Conservation (phyloP, 257 asterid species). For the Leptodermis oblonga region DNA sequence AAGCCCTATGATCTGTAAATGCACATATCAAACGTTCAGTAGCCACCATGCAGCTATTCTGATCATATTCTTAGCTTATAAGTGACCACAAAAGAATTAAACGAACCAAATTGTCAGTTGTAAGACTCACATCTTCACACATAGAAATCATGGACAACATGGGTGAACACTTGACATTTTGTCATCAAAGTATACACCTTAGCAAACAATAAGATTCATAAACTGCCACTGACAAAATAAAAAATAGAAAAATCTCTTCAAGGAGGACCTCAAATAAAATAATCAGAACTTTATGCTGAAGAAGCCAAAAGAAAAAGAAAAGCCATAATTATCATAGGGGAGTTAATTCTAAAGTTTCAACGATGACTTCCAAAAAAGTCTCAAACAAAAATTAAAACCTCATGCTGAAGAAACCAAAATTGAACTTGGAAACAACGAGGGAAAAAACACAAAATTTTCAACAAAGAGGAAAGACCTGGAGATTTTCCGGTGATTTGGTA, state of each 20-base stretch:
- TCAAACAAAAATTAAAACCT: neutral
- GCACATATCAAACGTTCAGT: slow-evolving; percentile 12
- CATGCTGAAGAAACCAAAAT: too few species aligned
- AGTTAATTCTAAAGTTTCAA: too few species aligned
- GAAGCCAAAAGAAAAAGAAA: too few species aligned
- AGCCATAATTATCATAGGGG: too few species aligned
- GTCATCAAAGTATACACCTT: neutral
- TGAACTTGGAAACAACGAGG: too few species aligned
- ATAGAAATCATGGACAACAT: neutral
- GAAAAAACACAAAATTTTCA: neutral
- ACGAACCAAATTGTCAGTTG: neutral
- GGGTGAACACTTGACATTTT: neutral
- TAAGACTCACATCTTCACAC: neutral
- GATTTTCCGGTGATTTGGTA: slow-evolving; percentile 39
- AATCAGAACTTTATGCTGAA: too few species aligned
- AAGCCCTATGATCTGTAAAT: slow-evolving; percentile 36
- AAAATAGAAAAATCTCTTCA: too few species aligned
- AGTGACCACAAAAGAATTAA: neutral
- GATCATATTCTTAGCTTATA: neutral
- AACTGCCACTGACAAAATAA: neutral
- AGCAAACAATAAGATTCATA: neutral
- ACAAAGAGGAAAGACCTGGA: slow-evolving; percentile 40
- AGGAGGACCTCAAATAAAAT: too few species aligned
- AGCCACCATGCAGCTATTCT: neutral
- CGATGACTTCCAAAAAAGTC: too few species aligned